These are phyloP conservation scores for Boechera divaricarpa DNA, from an alignment of 345 rosid species.

Conservation along the genomic window DNA sequence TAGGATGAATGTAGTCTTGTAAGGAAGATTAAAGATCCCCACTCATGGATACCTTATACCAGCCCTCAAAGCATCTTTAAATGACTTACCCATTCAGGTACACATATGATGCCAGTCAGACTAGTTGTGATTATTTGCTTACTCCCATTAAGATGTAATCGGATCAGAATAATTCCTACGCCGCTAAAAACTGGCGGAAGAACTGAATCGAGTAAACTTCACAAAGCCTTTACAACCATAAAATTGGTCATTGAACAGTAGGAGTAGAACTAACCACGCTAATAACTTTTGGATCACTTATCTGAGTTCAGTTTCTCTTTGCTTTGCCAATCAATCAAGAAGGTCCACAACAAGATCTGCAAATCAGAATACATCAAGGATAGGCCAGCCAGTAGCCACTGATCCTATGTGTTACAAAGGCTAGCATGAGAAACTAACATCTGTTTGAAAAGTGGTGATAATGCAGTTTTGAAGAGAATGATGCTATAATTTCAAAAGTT, in stretches of 20 bases:
- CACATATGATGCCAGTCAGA: not conserved
- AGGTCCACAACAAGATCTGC: slow-evolving; percentile 60
- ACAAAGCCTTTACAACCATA: slow-evolving; percentile 36
- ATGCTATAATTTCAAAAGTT: slow-evolving; percentile 5
- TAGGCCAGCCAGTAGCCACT: slow-evolving; percentile 41
- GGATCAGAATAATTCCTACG: not conserved
- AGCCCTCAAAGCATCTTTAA: slow-evolving; percentile 17
- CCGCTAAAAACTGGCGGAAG: slow-evolving; percentile 18
- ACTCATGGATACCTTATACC: not conserved
- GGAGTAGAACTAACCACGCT: slow-evolving; percentile 43
- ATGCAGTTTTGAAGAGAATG: slow-evolving; percentile 10
- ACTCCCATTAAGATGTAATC: not conserved
- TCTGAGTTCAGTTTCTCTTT: slow-evolving; percentile 54
- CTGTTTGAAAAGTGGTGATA: slow-evolving; percentile 13
- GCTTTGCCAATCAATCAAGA: slow-evolving; percentile 45
- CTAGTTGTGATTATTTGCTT: not conserved
- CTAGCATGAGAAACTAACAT: slow-evolving; percentile 16
- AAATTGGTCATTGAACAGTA: slow-evolving; percentile 40
- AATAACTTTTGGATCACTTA: slow-evolving; percentile 42
- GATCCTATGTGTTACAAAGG: slow-evolving; percentile 38
- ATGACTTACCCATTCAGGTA: slow-evolving; percentile 7
- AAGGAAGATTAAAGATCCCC: not conserved
- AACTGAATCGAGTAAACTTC: slow-evolving; percentile 24
- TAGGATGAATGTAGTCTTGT: slow-evolving; percentile 2
- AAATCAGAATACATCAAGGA: slow-evolving; percentile 47